Percentiles rank a stretch among this genome's conserved stretches.
phyloP scores from a whole-genome alignment of 2,329 filamentous ascomycete genomes.

The Neofusicoccum laricinum region DNA sequence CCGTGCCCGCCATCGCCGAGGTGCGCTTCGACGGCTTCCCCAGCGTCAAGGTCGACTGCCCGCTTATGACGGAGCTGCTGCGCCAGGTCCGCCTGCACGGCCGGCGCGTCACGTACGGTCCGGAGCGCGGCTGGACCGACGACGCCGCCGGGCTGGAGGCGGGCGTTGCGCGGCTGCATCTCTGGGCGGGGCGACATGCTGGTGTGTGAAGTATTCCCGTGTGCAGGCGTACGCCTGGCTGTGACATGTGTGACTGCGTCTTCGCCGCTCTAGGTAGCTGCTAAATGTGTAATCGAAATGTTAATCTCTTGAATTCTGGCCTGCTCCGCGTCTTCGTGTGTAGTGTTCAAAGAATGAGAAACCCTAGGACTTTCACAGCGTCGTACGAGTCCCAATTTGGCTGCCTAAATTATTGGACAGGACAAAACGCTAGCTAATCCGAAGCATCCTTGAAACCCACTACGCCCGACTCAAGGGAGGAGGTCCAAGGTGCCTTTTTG shows the following conservation, averaged over 20 bases:
- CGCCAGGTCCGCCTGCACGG: conserved; percentile 46
- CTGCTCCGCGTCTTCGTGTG: no score
- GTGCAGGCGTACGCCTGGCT: neutral
- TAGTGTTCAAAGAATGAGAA: no score
- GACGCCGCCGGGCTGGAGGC: conserved; percentile 29
- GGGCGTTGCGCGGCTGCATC: neutral
- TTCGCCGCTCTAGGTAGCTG: neutral
- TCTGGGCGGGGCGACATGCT: neutral
- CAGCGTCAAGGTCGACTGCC: conserved; percentile 62
- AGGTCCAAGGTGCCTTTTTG: neutral
- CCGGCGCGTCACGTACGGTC: conserved; percentile 61
- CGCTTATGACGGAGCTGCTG: conserved; percentile 62
- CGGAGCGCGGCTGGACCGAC: conserved; percentile 64
- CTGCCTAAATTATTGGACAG: no score
- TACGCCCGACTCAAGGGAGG: conserved; percentile 1
- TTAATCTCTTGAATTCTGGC: no score
- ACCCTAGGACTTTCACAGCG: no score
- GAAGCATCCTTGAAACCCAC: neutral
- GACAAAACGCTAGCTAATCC: no score
- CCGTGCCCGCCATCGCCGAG: conserved; percentile 54
- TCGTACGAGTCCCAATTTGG: no score
- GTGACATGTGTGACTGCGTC: neutral
- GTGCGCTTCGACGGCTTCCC: conserved; percentile 70
- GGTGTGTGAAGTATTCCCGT: neutral
- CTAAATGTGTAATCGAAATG: neutral